Evolutionary conservation across 2,329 filamentous ascomycete genomes (phyloP), one percentile per base, ranked within the genome.

Genomic region (Diaporthe sp.): DNA sequence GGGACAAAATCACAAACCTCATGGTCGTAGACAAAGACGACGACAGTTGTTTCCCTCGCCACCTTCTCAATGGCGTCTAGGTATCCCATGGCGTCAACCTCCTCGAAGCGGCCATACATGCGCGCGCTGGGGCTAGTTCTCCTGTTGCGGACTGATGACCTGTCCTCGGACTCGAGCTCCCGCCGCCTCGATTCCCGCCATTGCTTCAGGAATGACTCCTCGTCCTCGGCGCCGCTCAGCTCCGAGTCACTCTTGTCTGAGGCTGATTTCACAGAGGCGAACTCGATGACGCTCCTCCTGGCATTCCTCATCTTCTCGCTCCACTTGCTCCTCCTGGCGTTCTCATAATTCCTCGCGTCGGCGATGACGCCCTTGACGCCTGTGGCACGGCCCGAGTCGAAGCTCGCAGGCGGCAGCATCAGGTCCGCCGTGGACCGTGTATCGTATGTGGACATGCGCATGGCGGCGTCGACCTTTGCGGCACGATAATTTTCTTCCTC

Each of bases 41-140:
- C 94, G 2, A 98, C 96, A 4, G 94, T 90, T 0, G 95, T 96
- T 62, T 96, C 94, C 65, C 92, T 86, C 53, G 92, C 89, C 6
- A 96, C 95, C 85, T 95, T 97, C 86, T 99, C 97, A 79, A 98
- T 95, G 73, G 96, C 96, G 84, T 98, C 96, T n/a, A 99, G 89
- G 81, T 98, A 99, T 25, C 96, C 97, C 78, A 94, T 88, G 10
- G 95, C 96, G 86, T 98, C 96, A 1, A 98, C 97, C 75, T 92
- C 90, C 77, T 96, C 93, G 77, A 98, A 87, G 17, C 89, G 90
- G 31, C 97, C 97, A 82, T 94, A 98, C 75, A 93, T 88, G 78
- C 94, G 88, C 78, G 94, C 90, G 79, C 93, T 95, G 0, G 95
- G 95, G 82, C 93, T 96, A 71, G 91, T 93, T 80, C 92, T 91